These are phyloP conservation scores for Combretum micranthum DNA, from an alignment of 345 rosid species.

Conservation along the genomic window DNA sequence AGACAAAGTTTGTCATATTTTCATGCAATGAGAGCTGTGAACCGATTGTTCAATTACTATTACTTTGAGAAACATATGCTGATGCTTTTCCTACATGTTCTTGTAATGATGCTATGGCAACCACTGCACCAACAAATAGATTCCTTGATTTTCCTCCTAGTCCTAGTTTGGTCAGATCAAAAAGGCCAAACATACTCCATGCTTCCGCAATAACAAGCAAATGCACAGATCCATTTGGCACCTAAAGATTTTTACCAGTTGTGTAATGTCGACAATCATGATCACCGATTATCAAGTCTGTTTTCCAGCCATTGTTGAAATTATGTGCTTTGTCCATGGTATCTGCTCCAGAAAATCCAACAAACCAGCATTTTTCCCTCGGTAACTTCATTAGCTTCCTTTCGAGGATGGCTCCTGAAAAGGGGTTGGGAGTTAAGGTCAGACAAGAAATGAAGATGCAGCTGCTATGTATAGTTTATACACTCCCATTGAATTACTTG, in stretches of 20 bases:
- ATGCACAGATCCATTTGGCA: background rate
- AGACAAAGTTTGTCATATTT: background rate
- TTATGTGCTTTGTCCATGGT: slow-evolving; percentile 37
- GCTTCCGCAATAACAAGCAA: background rate
- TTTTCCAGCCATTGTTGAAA: slow-evolving; percentile 52
- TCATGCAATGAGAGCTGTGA: background rate
- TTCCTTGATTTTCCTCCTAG: too few species aligned
- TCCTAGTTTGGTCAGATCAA: background rate
- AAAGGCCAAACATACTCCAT: background rate
- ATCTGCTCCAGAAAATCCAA: slow-evolving; percentile 44
- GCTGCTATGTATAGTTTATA: too few species aligned
- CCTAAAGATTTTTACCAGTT: slow-evolving; percentile 35
- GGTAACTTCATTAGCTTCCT: slow-evolving; percentile 57
- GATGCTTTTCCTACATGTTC: too few species aligned
- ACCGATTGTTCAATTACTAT: too few species aligned
- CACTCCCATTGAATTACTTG: too few species aligned
- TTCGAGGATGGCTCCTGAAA: slow-evolving; percentile 38
- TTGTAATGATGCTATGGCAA: too few species aligned
- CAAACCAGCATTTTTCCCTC: slow-evolving; percentile 57
- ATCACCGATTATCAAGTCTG: slow-evolving; percentile 50
- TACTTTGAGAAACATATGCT: too few species aligned
- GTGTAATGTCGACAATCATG: slow-evolving; percentile 79
- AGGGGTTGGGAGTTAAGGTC: background rate
- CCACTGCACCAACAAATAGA: too few species aligned
- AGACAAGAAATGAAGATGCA: background rate